Evolutionary conservation across 2,329 filamentous ascomycete genomes (phyloP), one percentile per base, ranked within the genome.

Genomic region (Coleophoma eucalyptorum): DNA sequence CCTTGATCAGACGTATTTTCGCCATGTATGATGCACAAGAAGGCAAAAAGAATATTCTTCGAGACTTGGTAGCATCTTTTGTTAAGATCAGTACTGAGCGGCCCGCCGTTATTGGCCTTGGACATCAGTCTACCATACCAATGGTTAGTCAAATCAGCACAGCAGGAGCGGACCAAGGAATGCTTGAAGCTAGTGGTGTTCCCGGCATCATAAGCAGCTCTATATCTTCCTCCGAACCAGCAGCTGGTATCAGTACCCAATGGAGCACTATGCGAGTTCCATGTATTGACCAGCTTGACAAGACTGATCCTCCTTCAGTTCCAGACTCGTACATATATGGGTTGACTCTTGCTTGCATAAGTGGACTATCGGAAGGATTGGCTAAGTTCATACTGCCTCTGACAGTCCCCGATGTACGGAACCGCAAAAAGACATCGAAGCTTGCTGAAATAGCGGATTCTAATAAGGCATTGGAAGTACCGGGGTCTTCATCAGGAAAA

Each of bases 241-340:
- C 82, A 1, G 72, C 75, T 45, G 91, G 90, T 8, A 92, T 99
- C 63, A 96, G 91, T 69, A 84, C 80, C 3, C 89, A 96, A 63
- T 97, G 91, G 91, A 99, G 94, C 67, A 81, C 86, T 12, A 81
- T 96, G 54, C 83, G 90, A 46, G 87, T 91, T 11, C 87, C 91
- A 5, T 96, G 90, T 63, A 90, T 97, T 54, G 94, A 99, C 61
- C 90, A 96, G 57, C 80, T 97, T 18, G 94, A 99, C 71, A 99
- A 97, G 67, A 81, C 84, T 0, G 92, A 96, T 44, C 80, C 93
- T 0, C 91, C 93, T 4, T 61, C 75, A 0, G 81, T 96, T 19
- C 94, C 94, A 0, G 93, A 97, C 54, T 96, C 94, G 0, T 99
- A 99, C 62, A 80, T 96, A 7, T 97, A 97, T 69, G 90, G 88